Base-by-base conservation (phyloP, 768 basidiomycete genomes). In the Kwoniella shandongensis region DNA sequence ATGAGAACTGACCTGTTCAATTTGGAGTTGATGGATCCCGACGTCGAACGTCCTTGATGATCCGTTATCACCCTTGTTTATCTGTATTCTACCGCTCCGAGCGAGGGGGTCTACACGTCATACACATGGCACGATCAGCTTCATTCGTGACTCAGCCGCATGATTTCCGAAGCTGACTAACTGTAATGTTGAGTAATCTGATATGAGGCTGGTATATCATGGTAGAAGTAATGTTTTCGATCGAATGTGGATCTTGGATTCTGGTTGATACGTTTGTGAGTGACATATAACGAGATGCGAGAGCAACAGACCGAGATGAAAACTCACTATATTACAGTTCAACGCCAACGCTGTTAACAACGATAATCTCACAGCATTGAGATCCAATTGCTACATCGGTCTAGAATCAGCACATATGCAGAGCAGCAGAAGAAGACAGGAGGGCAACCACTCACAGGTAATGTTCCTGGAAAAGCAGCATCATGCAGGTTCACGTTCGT, bases 181-280 rank as follows among this genome's bases (percentile, higher is more conserved):
- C 90, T 84, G 76, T 98, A 96, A 61, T 90, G 88, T 73, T 98
- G 93, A 0, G 93, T 99, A 61, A 99, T 94, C 78, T 99, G 96
- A 76, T 92, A 98, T 0, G 94, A 94, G 3, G 87, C 81, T 0
- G 96, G 92, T 32, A 96, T 81, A 76, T 98, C 96, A 4, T 89
- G 83, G 71, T 99, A 98, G 76, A 97, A 97, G 74, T 99, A 99
- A 74, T 98, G 96, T 73, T 99, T 99, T 63, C 96, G 81, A 76
- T 98, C 96, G 67, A 98, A 98, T 0, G 88, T 82, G 0, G 91
- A 94, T 18, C 81, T 80, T 0, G 64, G 62, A 62, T 88, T 88
- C 48, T 94, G 80, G 38, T 23, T 10, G 27, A 6, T 12, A 36
- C 22, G 29, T 45, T 35, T 36, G 18, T 30, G n/a, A 26, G n/a